Percentiles rank a stretch among this genome's conserved stretches.
phyloP scores from a whole-genome alignment of 805 yeast genomes.

The Dipodascus albidus region DNA sequence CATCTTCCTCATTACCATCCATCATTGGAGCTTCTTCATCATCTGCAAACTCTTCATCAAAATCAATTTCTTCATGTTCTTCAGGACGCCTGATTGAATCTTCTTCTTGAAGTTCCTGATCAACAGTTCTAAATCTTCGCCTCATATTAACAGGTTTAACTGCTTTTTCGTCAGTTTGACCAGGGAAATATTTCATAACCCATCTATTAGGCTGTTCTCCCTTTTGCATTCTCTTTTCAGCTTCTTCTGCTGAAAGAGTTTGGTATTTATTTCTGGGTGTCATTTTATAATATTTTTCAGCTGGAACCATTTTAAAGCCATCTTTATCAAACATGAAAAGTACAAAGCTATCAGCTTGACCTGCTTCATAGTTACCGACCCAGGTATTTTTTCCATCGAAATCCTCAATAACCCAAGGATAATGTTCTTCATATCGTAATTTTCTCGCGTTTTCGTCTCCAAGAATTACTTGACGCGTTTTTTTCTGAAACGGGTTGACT shows the following conservation, averaged over 20 bases:
- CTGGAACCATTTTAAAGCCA: slow-evolving; percentile 90
- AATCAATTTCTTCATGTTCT: slow-evolving; percentile 87
- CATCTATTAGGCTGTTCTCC: slow-evolving; percentile 75
- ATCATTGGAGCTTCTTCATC: slow-evolving; percentile 98
- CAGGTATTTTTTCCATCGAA: slow-evolving; percentile 88
- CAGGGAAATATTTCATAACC: slow-evolving; percentile 85
- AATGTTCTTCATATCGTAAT: slow-evolving; percentile 87
- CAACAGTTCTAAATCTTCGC: slow-evolving; percentile 37
- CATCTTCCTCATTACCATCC: slow-evolving; percentile 93
- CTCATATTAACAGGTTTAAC: slow-evolving; percentile 33
- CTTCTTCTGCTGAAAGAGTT: slow-evolving; percentile 89
- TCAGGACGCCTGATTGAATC: slow-evolving; percentile 44
- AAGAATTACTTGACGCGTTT: slow-evolving; percentile 72
- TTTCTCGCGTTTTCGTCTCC: slow-evolving; percentile 76
- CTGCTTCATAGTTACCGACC: slow-evolving; percentile 94
- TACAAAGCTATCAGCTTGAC: slow-evolving; percentile 76
- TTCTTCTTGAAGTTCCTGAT: slow-evolving; percentile 29
- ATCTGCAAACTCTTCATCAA: slow-evolving; percentile 94
- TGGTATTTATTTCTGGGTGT: slow-evolving; percentile 91
- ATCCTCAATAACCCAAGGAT: slow-evolving; percentile 98
- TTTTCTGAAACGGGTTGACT: slow-evolving; percentile 51
- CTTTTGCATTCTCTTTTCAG: slow-evolving; percentile 87
- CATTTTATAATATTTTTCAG: slow-evolving; percentile 86
- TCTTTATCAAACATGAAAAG: slow-evolving; percentile 73
- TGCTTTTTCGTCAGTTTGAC: slow-evolving; percentile 38